phyloP scores from a whole-genome alignment of 2,329 filamentous ascomycete genomes.

The Cladosporium velox region DNA sequence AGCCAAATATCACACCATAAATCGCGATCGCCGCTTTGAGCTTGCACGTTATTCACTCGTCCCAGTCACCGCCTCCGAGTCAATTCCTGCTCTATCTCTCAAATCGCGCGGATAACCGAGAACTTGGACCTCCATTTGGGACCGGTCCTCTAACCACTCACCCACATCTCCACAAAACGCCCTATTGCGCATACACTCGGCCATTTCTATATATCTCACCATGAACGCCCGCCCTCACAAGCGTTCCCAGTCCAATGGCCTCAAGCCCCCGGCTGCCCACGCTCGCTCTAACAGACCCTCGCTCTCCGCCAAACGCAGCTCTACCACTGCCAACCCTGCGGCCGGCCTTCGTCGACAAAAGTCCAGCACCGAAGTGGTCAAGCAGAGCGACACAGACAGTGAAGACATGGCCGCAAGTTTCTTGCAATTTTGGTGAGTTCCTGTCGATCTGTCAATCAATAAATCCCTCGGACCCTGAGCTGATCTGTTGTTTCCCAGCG shows the following conservation, averaged over 20 bases:
- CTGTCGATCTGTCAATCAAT: constrained; percentile 14
- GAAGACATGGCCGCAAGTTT: constrained; percentile 56
- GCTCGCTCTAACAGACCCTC: constrained; percentile 13
- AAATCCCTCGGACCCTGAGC: constrained; percentile 5
- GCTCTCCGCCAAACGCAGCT: constrained; percentile 11
- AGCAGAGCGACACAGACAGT: constrained; percentile 39
- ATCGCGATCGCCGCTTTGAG: constrained; percentile 10
- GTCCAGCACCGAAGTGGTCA: constrained; percentile 3
- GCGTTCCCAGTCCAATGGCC: constrained; percentile 19
- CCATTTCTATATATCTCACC: constrained; percentile 8
- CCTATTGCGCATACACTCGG: constrained; percentile 11
- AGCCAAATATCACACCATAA: constrained; percentile 10
- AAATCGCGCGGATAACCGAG: constrained; percentile 22
- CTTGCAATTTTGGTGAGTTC: constrained; percentile 53
- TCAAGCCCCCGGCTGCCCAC: constrained; percentile 13
- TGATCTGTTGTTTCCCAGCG: constrained; percentile 44
- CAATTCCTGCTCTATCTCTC: constrained; percentile 12
- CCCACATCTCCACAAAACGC: constrained; percentile 1
- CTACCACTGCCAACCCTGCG: constrained; percentile 10
- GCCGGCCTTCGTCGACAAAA: constrained; percentile 12
- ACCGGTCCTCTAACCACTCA: constrained; percentile 7
- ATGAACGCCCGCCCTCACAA: constrained; percentile 19
- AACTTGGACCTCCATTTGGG: constrained; percentile 11
- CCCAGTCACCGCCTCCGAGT: constrained; percentile 15
- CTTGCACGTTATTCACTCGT: constrained; percentile 3